Evolutionary conservation across 2,329 filamentous ascomycete genomes (phyloP), one percentile per base, ranked within the genome.

Genomic region (Fulvia fulva): DNA sequence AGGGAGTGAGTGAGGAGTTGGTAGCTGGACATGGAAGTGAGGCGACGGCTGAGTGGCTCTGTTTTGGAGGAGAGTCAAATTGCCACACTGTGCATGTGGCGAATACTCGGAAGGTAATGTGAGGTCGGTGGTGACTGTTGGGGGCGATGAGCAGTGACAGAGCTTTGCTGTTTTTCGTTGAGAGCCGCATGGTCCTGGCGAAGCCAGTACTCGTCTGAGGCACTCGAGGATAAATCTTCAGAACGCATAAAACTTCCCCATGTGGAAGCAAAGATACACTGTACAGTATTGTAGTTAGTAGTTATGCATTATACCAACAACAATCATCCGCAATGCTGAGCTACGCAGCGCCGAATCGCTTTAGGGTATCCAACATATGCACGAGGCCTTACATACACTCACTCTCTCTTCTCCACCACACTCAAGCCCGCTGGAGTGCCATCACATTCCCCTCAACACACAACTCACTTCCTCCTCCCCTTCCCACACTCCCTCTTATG

Each of bases 401-500:
- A 22, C 21, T 44, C 2, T 22, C 41, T 44, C 21, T 12, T 44
- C 5, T 8, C 21, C 16, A 9, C 2, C 41, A 3, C 41, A 3
- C 41, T 2, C 14, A 32, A 4, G 14, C 47, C 47, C 26, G 47
- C 47, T 26, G 9, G 9, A 6, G 21, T 22, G 25, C 51, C 32
- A 54, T 54, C 46, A 54, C 34, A 37, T 57, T 51, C 44, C 16
- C 32, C 6, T 37, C 47, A n/a, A 11, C 34, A 52, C 46, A 52
- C 22, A 50, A 45, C 50, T 26, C 5, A 51, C 54, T 56, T 59
- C 51, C 52, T 55, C 52, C 57, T 85, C 78, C 77, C 60, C 56
- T 54, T 86, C 5, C 86, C 87, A 53, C 87, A 78, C 76, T 92
- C 88, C 75, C 89, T 86, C 67, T 87, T 80, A 8, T 86, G 85